A percentile compares a stretch with the other conserved stretches of the same genome.
phyloP scores from a whole-genome alignment of 2,329 filamentous ascomycete genomes.

The Pseudogymnoascus sp. region DNA sequence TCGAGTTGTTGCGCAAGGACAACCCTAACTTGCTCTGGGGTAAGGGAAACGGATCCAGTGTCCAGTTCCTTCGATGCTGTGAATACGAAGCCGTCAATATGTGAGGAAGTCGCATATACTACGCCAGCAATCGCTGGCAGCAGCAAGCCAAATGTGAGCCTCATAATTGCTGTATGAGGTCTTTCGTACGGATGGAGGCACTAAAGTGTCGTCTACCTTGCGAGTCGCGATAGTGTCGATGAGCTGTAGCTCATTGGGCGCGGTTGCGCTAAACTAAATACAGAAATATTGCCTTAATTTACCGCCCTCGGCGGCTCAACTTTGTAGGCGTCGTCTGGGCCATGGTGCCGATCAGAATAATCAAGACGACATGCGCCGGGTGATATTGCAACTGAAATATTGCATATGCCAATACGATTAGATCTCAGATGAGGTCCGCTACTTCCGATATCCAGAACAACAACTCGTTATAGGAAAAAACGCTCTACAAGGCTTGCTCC shows the following conservation, averaged over 20 bases:
- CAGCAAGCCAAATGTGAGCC: constrained; percentile 34
- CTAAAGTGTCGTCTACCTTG: constrained; percentile 7
- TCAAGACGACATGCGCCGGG: background rate
- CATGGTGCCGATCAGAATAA: background rate
- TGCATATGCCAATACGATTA: background rate
- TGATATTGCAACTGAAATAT: background rate
- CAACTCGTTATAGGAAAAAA: background rate
- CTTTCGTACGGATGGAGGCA: constrained; percentile 2
- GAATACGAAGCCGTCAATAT: constrained; percentile 50
- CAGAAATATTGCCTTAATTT: background rate
- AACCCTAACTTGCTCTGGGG: constrained; percentile 40
- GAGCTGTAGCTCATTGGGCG: constrained; percentile 2
- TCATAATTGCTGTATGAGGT: constrained; percentile 31
- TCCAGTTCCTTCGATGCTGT: constrained; percentile 28
- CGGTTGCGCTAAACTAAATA: background rate
- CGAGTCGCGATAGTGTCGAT: constrained; percentile 7
- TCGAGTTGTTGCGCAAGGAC: constrained; percentile 52
- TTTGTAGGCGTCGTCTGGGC: constrained; percentile 2
- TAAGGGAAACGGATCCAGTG: constrained; percentile 37
- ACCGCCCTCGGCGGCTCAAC: constrained; percentile 2
- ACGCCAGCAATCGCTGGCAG: constrained; percentile 32
- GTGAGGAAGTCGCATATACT: constrained; percentile 28
- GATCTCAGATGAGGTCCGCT: background rate
- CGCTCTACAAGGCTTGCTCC: background rate
- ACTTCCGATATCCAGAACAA: background rate